Conservation (phyloP, 2,329 filamentous ascomycete genomes). For the Coniochaeta prunicola region DNA sequence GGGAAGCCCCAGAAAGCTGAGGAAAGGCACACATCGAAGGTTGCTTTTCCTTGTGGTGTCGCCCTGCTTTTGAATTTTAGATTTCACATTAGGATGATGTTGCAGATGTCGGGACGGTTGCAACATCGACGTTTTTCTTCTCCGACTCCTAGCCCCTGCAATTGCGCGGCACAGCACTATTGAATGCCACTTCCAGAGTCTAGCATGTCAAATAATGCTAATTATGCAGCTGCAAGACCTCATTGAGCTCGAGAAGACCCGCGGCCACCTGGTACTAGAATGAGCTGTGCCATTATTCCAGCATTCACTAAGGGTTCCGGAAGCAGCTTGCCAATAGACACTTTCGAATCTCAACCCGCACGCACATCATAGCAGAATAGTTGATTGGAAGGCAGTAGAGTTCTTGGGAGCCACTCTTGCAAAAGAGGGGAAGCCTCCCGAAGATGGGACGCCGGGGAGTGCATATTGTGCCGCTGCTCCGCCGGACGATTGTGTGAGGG, state of each 20-base stretch:
- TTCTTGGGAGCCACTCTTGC: not conserved
- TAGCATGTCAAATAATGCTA: no score
- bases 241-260: not conserved
- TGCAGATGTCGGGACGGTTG: not conserved
- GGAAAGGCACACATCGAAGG: not conserved
- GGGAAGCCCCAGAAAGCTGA: not conserved
- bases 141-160: not conserved
- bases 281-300: no score
- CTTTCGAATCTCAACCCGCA: not conserved
- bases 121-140: not conserved
- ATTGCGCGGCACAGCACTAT: not conserved
- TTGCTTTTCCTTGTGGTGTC: not conserved
- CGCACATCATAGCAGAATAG: not conserved
- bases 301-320: no score
- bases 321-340: no score
- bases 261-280: not conserved
- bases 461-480: not conserved
- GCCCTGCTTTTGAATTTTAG: not conserved
- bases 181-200: not conserved
- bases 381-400: not conserved
- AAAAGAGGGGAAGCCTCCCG: not conserved
- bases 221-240: no score
- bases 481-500: not conserved
- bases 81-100: not conserved
- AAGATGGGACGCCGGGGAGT: not conserved